phyloP scores from a whole-genome alignment of 306 rosid species.

The Acmispon strigosus region DNA sequence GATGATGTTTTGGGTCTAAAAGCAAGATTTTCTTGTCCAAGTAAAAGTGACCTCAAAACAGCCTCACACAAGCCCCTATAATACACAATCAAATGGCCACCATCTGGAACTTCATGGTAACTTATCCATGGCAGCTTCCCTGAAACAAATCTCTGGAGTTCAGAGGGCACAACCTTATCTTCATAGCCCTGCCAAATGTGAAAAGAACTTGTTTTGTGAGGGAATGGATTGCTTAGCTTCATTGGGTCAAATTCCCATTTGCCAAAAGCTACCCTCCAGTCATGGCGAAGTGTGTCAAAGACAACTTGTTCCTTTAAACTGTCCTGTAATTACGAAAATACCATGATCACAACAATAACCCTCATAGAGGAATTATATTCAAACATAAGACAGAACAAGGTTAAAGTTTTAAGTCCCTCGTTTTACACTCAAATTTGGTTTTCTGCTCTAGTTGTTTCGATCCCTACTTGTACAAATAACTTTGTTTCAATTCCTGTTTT shows the following conservation, averaged over 20 bases:
- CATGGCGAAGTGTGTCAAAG: constrained; percentile 73
- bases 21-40: constrained; percentile 62
- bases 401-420: too few relatives aligned
- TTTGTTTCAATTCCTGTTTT: too few relatives aligned
- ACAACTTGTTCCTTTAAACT: constrained; percentile 47
- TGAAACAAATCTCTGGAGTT: constrained; percentile 73
- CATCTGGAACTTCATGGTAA: constrained; percentile 87
- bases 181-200: constrained; percentile 96
- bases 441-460: too few relatives aligned
- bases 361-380: neutral
- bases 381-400: neutral
- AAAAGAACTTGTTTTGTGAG: constrained; percentile 39
- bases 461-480: too few relatives aligned
- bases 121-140: constrained; percentile 77
- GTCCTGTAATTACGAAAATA: constrained; percentile 38
- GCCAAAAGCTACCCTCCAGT: constrained; percentile 67
- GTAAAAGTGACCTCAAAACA: constrained; percentile 74
- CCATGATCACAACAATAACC: constrained; percentile 1
- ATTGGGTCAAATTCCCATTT: constrained; percentile 86
- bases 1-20: constrained; percentile 37
- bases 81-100: constrained; percentile 83
- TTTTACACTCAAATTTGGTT: too few relatives aligned
- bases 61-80: constrained; percentile 74
- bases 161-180: constrained; percentile 83
- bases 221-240: constrained; percentile 60